Conservation (phyloP, 345 rosid species). For the Rhizophora mangle region DNA sequence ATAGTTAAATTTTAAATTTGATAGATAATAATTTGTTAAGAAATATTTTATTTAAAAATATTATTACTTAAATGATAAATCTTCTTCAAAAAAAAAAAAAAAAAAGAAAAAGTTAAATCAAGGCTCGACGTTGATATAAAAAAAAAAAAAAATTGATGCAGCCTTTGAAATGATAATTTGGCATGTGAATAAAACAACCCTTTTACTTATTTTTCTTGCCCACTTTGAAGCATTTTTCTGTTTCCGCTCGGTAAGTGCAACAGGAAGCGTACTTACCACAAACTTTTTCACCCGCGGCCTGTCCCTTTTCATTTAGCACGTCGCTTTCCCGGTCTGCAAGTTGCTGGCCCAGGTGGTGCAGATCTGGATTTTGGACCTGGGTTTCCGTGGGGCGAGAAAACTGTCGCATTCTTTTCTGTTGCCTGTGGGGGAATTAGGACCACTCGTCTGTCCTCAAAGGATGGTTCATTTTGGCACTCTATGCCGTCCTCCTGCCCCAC, state of each 20-base stretch:
- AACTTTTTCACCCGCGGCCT: background rate
- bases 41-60: no score
- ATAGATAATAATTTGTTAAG: no score
- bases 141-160: no score
- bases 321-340: constrained; percentile 4
- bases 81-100: no score
- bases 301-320: background rate
- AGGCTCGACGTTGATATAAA: no score
- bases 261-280: background rate
- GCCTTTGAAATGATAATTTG: no score
- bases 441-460: constrained; percentile 5
- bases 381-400: constrained; percentile 14
- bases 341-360: background rate
- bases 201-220: background rate
- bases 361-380: background rate
- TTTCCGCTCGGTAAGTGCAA: background rate
- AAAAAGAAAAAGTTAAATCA: no score
- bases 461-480: background rate
- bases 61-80: no score
- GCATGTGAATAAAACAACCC: background rate
- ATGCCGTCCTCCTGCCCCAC: background rate
- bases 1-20: no score
- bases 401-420: constrained; percentile 19
- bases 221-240: no score
- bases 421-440: constrained; percentile 18